Conservation (phyloP, 2,329 filamentous ascomycete species). For the Tolypocladium nubicola region DNA sequence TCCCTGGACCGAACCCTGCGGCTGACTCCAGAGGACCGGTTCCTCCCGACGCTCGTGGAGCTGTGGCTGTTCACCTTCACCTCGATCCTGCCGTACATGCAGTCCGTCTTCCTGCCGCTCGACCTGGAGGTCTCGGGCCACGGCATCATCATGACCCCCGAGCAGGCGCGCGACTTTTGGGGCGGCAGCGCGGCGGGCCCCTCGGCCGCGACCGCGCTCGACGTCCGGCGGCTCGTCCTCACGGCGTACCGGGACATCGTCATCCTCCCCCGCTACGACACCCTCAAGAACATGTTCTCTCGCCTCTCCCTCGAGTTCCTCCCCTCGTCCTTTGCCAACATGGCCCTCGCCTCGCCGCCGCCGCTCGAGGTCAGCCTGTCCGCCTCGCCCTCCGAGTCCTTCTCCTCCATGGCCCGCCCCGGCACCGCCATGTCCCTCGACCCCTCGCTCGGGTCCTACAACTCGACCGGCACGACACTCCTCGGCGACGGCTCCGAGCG, state of each 20-base stretch:
- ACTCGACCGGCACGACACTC: conserved; percentile 68
- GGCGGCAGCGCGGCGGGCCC: conserved; percentile 49
- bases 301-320: conserved; percentile 75
- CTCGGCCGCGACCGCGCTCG: conserved; percentile 47
- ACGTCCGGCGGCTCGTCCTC: conserved; percentile 81
- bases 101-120: conserved; percentile 86
- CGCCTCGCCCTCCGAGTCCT: conserved; percentile 39
- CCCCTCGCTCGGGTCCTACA: conserved; percentile 66
- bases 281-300: conserved; percentile 81
- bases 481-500: conserved; percentile 53
- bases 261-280: conserved; percentile 80
- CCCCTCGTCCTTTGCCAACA: conserved; percentile 40
- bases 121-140: conserved; percentile 87
- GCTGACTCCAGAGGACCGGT: conserved; percentile 68
- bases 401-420: conserved; percentile 41
- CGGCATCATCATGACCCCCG: conserved; percentile 65
- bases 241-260: conserved; percentile 81
- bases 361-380: conserved; percentile 38
- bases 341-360: conserved; percentile 44
- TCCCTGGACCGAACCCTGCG: conserved; percentile 77
- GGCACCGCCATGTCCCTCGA: conserved; percentile 69
- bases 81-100: conserved; percentile 81
- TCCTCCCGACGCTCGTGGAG: conserved; percentile 86
- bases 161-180: conserved; percentile 87
- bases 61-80: conserved; percentile 93